phyloP scores from a whole-genome alignment of 164 flowering plant species.

The Euptelea pleiosperma region DNA sequence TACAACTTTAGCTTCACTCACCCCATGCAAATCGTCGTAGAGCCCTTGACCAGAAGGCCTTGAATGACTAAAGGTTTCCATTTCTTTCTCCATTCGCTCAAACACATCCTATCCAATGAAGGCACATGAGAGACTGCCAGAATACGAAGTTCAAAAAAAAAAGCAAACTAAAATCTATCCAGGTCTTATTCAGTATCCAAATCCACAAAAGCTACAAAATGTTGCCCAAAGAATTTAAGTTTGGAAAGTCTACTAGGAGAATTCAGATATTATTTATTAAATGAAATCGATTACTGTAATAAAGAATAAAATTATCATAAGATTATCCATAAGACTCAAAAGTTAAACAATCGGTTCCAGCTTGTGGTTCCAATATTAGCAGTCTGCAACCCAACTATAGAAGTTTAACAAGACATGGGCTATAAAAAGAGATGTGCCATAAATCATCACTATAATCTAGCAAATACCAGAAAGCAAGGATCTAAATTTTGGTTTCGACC shows the following conservation, averaged over 20 bases:
- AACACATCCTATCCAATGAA: slow-evolving; percentile 50
- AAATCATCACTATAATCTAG: no score
- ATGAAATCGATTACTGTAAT: neutral
- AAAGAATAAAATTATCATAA: neutral
- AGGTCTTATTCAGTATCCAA: neutral
- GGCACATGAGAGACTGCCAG: slow-evolving; percentile 10
- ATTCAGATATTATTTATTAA: no score
- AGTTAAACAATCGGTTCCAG: no score
- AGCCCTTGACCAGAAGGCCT: slow-evolving; percentile 27
- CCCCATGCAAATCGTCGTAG: slow-evolving; percentile 23
- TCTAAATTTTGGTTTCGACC: no score
- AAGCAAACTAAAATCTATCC: neutral
- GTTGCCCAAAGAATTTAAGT: slow-evolving; percentile 1
- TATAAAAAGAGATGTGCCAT: no score
- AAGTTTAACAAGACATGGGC: no score
- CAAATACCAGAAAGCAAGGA: no score
- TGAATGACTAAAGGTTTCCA: slow-evolving; percentile 37
- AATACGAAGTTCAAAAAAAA: slow-evolving; percentile 20
- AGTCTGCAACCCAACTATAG: no score
- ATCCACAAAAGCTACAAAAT: neutral
- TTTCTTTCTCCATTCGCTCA: slow-evolving; percentile 61
- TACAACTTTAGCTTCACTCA: slow-evolving; percentile 41
- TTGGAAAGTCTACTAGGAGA: no score
- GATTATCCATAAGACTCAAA: no score
- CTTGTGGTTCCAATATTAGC: no score